Base-by-base conservation (phyloP, 2,329 filamentous ascomycete genomes). In the Fusarium sp. region DNA sequence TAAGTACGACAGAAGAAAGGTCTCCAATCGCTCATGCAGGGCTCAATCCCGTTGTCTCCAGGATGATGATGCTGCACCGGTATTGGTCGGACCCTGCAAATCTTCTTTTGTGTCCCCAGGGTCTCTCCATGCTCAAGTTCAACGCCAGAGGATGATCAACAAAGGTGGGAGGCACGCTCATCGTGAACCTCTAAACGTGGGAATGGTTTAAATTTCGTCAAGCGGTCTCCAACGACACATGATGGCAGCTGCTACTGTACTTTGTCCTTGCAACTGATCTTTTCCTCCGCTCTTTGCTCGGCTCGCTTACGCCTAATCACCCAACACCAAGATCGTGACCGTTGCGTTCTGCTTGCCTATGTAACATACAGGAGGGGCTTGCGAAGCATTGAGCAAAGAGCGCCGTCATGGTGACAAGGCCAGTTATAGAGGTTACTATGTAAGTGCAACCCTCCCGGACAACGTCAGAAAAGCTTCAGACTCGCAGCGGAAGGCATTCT, bases 361-460 rank as follows among this genome's bases (percentile, higher is more conserved):
- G 30, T 25, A 49, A 49, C 49, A 46, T 23, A 41, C 27, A 28
- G 54, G 62, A 68, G 43, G 67, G 55, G 50, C 34, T 60, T 43
- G 47, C 50, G 51, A 47, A 34, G 16, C 8, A 47, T 65, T 68
- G 59, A 71, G 63, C 68, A 49, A 70, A 71, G 37, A 65, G 47
- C 55, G 48, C 55, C 68, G 68, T 70, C 68, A 71, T 71, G 55
- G 59, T 71, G 63, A 71, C 63, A 68, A 50, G 20, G 45, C 46
- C 55, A 62, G 23, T 25, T 41, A 40, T 25, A 21, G 45, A 40
- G 27, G 34, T 45, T 32, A 43, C 27, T 28, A 28, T 28, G 27
- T 28, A 56, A 25, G 18, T 45, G 45, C 5, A 43, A 37, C 48
- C 47, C 59, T 58, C 51, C 42, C 20, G n/a, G 32, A 40, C 27